Conservation (phyloP, 441 rosid genomes). For the Erysimum pusillum region DNA sequence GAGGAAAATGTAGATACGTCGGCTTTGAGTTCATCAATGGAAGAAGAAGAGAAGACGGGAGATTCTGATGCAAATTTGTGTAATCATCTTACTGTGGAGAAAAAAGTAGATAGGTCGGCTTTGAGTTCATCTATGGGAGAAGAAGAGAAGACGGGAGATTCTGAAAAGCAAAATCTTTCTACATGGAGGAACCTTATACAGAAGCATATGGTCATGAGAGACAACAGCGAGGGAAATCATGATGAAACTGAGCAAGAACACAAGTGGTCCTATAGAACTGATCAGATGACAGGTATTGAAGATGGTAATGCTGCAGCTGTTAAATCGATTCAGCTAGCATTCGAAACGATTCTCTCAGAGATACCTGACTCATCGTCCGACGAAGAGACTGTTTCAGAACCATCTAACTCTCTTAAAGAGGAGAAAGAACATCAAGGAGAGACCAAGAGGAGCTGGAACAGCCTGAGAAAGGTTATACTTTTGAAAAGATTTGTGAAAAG, state of each 20-base stretch:
- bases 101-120: slow-evolving; percentile 19
- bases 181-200: slow-evolving; percentile 80
- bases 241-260: slow-evolving; percentile 37
- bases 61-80: slow-evolving; percentile 37
- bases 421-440: slow-evolving; percentile 50
- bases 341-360: slow-evolving; percentile 76
- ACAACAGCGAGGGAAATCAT: slow-evolving; percentile 24
- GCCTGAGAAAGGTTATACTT: slow-evolving; percentile 76
- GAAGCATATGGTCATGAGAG: slow-evolving; percentile 76
- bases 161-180: slow-evolving; percentile 55
- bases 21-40: slow-evolving; percentile 25
- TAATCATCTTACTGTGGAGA: slow-evolving; percentile 22
- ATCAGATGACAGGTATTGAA: slow-evolving; percentile 42
- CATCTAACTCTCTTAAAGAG: slow-evolving; percentile 36
- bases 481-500: slow-evolving; percentile 79
- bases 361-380: slow-evolving; percentile 52
- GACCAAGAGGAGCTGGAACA: slow-evolving; percentile 71
- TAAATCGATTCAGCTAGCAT: slow-evolving; percentile 79
- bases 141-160: slow-evolving; percentile 34
- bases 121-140: slow-evolving; percentile 21
- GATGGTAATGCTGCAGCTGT: slow-evolving; percentile 65
- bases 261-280: slow-evolving; percentile 42
- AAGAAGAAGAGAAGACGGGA: slow-evolving; percentile 31
- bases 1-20: slow-evolving; percentile 20
- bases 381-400: slow-evolving; percentile 51